A percentile compares a stretch with the other conserved stretches of the same genome.
Conservation (phyloP, 805 yeast genomes). For the Monosporozyma siamensis region DNA sequence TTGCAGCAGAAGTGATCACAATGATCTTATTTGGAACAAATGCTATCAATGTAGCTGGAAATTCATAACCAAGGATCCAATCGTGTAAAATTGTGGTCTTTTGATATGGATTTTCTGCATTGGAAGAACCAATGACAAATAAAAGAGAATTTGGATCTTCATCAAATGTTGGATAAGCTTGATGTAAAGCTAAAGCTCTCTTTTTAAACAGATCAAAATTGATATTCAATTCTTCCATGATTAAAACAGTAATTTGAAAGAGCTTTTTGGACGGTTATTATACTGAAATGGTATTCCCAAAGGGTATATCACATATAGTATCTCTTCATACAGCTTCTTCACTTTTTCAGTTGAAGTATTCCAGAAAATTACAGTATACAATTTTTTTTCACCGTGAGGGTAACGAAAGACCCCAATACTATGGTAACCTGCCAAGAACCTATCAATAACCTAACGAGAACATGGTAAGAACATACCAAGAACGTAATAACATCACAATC, state of each 20-base stretch:
- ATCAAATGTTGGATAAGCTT: conserved; percentile 22
- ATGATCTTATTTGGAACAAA: conserved; percentile 50
- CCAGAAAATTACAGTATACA: not conserved
- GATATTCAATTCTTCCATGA: conserved; percentile 28
- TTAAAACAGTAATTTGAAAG: not conserved
- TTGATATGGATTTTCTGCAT: conserved; percentile 82
- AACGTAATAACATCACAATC: not conserved
- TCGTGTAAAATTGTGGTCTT: conserved; percentile 79
- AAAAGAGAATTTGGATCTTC: conserved; percentile 39
- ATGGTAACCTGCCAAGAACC: too few relatives aligned
- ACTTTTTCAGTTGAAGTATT: not conserved
- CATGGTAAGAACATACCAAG: too few relatives aligned
- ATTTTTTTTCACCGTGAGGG: not conserved
- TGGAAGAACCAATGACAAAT: conserved; percentile 74
- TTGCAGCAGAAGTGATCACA: conserved; percentile 72
- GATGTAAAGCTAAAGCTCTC: conserved; percentile 23
- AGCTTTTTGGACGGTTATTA: not conserved
- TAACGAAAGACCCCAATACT: not conserved
- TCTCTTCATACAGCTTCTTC: too few relatives aligned
- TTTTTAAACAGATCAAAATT: conserved; percentile 23
- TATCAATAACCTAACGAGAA: too few relatives aligned
- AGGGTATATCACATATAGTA: too few relatives aligned
- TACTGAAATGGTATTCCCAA: not conserved
- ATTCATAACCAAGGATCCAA: conserved; percentile 92
- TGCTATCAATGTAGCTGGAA: conserved; percentile 78